A percentile compares a stretch with the other conserved stretches of the same genome.
phyloP scores from a whole-genome alignment of 2,329 filamentous ascomycete genomes.

The Curvularia eragrostidis region DNA sequence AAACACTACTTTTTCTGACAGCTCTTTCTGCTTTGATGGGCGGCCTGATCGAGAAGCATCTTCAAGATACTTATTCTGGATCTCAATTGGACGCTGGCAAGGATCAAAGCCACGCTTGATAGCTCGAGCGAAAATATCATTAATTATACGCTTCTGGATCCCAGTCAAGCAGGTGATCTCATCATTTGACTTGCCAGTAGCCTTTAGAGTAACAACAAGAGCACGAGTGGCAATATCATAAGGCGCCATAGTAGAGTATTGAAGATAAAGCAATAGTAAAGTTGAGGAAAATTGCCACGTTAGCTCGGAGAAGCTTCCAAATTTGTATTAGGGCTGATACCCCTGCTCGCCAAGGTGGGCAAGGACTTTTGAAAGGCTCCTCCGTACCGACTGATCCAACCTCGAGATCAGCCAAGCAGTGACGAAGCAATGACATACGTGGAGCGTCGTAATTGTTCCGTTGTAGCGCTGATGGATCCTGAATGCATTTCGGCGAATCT shows the following conservation, averaged over 20 bases:
- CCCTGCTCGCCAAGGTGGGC: too few species aligned
- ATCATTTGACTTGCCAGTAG: slow-evolving; percentile 6
- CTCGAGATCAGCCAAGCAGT: too few species aligned
- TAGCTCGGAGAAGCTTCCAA: too few species aligned
- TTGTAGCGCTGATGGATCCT: neutral
- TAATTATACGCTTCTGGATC: slow-evolving; percentile 6
- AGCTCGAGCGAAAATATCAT: slow-evolving; percentile 11
- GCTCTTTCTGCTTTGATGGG: neutral
- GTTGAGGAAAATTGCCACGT: too few species aligned
- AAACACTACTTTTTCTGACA: too few species aligned
- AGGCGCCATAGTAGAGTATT: too few species aligned
- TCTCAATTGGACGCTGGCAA: neutral
- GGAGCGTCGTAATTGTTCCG: neutral
- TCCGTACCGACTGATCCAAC: too few species aligned
- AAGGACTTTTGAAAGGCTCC: too few species aligned
- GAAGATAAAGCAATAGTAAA: too few species aligned
- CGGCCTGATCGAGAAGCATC: slow-evolving; percentile 11
- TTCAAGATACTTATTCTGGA: slow-evolving; percentile 8
- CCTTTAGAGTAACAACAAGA: slow-evolving; percentile 8
- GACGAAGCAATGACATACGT: neutral
- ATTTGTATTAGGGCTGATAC: too few species aligned
- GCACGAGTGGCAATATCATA: slow-evolving; percentile 11
- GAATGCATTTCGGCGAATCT: neutral
- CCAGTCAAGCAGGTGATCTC: slow-evolving; percentile 9
- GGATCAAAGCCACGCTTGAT: slow-evolving; percentile 16